These are phyloP conservation scores for Oryza coarctata DNA, from an alignment of 176 grass and related monocot genomes.

Conservation along the genomic window DNA sequence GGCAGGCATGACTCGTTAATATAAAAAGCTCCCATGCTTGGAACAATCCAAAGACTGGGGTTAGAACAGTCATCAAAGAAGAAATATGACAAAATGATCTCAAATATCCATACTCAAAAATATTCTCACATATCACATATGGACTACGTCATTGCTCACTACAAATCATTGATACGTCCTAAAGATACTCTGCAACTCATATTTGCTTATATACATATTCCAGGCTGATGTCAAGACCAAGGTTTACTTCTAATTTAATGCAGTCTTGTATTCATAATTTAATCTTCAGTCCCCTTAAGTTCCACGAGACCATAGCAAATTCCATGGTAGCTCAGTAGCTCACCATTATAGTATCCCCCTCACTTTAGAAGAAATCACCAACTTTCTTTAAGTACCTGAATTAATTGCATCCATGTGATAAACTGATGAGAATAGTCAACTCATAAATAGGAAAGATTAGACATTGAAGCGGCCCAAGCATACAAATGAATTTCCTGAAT, in stretches of 20 bases:
- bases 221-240: not conserved
- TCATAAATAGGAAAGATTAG: not conserved
- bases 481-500: not conserved
- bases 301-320: not conserved
- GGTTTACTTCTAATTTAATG: constrained; percentile 14
- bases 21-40: not conserved
- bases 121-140: not conserved
- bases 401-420: not conserved
- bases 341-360: not conserved
- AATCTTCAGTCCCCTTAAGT: not conserved
- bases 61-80: not conserved
- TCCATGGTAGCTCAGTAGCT: not conserved
- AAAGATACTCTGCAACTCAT: constrained; percentile 17
- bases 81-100: not conserved
- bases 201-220: constrained; percentile 33
- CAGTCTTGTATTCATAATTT: not conserved
- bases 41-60: constrained; percentile 11
- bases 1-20: not conserved
- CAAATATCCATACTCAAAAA: not conserved
- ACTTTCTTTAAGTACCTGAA: not conserved
- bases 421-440: not conserved
- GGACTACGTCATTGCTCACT: not conserved
- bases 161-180: constrained; percentile 14
- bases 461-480: not conserved
- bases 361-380: not conserved